phyloP scores from a whole-genome alignment of 352 stramenopile species.

The Pelagophyceae sp. region DNA sequence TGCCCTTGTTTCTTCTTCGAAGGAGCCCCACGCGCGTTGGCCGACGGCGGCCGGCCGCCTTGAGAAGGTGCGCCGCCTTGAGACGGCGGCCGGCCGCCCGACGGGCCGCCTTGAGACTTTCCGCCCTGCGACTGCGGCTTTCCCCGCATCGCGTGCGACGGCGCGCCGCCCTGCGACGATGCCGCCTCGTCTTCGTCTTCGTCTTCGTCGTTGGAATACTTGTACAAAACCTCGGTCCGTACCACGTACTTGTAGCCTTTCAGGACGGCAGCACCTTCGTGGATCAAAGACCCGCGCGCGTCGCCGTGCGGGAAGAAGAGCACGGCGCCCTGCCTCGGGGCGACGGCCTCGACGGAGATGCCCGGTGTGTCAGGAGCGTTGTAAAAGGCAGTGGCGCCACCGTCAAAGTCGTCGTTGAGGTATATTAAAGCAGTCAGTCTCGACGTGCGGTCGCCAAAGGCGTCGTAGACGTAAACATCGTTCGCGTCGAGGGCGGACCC shows the following conservation, averaged over 20 bases:
- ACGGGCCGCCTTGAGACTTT: too few species aligned
- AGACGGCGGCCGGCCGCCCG: too few species aligned
- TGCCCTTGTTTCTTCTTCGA: too few species aligned
- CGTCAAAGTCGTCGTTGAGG: constrained; percentile 45
- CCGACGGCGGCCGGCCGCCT: too few species aligned
- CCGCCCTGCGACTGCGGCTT: too few species aligned
- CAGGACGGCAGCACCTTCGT: constrained; percentile 35
- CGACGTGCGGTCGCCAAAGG: constrained; percentile 25
- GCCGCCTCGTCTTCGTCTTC: too few species aligned
- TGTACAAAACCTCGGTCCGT: constrained; percentile 41
- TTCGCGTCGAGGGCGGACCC: constrained; percentile 30
- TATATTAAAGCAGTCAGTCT: constrained; percentile 41
- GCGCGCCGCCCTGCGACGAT: too few species aligned
- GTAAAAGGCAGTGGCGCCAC: constrained; percentile 41
- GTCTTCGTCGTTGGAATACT: too few species aligned
- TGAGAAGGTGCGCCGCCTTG: too few species aligned
- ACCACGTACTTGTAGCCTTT: constrained; percentile 38
- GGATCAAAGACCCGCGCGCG: constrained; percentile 30
- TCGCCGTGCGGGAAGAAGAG: constrained; percentile 42
- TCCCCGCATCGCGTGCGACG: too few species aligned
- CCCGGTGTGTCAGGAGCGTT: constrained; percentile 17
- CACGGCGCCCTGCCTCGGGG: constrained; percentile 30
- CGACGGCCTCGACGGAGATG: constrained; percentile 20
- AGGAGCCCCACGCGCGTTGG: too few species aligned
- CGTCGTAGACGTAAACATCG: constrained; percentile 33